Percentiles rank a stretch among this genome's conserved stretches.
Evolutionary conservation across 129 eudicot genomes (phyloP).

Genomic region (Pittosporum tobira): DNA sequence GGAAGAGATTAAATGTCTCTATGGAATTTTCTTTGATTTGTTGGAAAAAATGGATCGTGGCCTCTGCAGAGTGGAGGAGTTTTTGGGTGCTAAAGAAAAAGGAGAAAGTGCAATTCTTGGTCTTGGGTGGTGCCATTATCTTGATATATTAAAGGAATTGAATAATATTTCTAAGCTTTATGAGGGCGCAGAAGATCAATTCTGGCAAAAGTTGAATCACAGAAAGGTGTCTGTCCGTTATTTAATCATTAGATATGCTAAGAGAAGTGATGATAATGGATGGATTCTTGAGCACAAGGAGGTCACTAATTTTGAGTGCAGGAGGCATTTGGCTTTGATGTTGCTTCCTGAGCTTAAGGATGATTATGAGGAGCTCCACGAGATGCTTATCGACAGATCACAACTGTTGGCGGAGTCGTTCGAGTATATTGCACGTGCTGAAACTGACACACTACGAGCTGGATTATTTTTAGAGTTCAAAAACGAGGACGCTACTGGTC

Average conservation of each 20-base stretch:
- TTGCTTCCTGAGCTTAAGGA: constrained; percentile 65
- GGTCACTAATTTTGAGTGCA: constrained; percentile 51
- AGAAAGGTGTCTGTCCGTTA: constrained; percentile 35
- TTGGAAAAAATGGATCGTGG: constrained; percentile 36
- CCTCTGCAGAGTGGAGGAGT: constrained; percentile 34
- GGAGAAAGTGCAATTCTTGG: constrained; percentile 11
- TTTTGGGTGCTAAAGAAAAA: constrained; percentile 16
- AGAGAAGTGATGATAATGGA: constrained; percentile 39
- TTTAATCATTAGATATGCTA: constrained; percentile 45
- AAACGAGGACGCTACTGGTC: constrained; percentile 93
- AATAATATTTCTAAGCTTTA: constrained; percentile 36
- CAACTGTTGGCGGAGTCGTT: constrained; percentile 62
- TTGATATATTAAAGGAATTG: constrained; percentile 48
- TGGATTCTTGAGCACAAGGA: constrained; percentile 63
- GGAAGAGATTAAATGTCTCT: constrained; percentile 25
- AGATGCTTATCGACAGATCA: constrained; percentile 82
- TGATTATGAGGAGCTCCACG: constrained; percentile 60
- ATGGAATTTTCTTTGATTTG: constrained; percentile 22
- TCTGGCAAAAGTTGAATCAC: constrained; percentile 38
- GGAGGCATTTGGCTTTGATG: constrained; percentile 70
- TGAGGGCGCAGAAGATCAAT: constrained; percentile 36
- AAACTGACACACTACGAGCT: constrained; percentile 36
- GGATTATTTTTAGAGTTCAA: constrained; percentile 79
- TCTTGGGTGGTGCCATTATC: constrained; percentile 42
- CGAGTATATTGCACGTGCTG: constrained; percentile 54